Evolutionary conservation across 78 protist genomes (phyloP).

Genomic region (Chrysochromulina parva): DNA sequence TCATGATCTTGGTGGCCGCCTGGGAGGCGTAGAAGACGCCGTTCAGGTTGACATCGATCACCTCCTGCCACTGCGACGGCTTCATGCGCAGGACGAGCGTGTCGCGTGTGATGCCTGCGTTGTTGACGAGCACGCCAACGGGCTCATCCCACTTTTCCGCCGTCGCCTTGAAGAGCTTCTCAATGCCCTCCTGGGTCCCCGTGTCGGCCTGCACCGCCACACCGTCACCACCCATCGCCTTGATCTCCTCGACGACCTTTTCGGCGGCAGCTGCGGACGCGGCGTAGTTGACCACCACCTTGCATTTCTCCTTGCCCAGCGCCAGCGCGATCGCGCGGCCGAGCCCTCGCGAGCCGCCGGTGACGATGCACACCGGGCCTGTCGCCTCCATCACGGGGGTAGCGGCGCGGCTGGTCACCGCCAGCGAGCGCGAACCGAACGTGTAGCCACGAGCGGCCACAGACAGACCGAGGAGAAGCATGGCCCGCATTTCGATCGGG

Average conservation of each 20-base stretch:
- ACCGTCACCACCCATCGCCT: slow-evolving; percentile 5
- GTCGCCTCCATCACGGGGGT: not conserved
- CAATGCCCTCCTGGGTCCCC: not conserved
- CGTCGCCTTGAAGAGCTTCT: slow-evolving; percentile 1
- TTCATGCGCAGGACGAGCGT: slow-evolving; percentile 25
- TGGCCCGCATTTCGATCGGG: too few species aligned
- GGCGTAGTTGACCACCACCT: slow-evolving; percentile 37
- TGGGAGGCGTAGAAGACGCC: slow-evolving; percentile 32
- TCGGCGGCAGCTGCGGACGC: not conserved
- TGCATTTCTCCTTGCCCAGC: slow-evolving; percentile 7
- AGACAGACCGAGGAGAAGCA: too few species aligned
- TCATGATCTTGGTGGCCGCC: slow-evolving; percentile 31
- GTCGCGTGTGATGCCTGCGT: slow-evolving; percentile 35
- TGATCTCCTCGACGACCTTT: not conserved
- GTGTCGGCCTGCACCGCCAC: slow-evolving; percentile 35
- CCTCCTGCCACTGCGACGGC: not conserved
- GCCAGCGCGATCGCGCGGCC: slow-evolving; percentile 10
- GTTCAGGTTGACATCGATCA: slow-evolving; percentile 6
- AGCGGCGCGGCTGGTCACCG: too few species aligned
- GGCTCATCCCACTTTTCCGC: not conserved
- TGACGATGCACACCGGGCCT: slow-evolving; percentile 37
- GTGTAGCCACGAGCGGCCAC: too few species aligned
- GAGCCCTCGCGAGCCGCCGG: slow-evolving; percentile 35
- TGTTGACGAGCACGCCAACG: slow-evolving; percentile 39
- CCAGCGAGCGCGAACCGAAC: too few species aligned